A percentile compares a stretch with the other conserved stretches of the same genome.
Evolutionary conservation across 306 rosid genomes (phyloP).

Genomic region (Vigna unguiculata): DNA sequence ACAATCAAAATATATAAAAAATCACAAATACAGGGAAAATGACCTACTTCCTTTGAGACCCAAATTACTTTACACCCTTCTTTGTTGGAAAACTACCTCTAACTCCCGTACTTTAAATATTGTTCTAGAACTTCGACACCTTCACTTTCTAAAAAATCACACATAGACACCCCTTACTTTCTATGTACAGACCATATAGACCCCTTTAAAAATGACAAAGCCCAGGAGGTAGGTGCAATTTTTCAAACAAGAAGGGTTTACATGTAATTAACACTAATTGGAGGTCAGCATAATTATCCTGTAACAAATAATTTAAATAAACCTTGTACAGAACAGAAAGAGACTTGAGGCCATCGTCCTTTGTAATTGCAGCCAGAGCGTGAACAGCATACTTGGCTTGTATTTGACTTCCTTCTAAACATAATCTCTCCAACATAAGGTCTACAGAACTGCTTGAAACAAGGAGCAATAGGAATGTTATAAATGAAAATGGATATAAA

Average conservation of each 20-base stretch:
- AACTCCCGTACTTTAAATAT: neutral
- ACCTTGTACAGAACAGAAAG: constrained; percentile 99
- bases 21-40: constrained; percentile 23
- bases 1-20: constrained; percentile 40
- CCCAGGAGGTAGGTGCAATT: constrained; percentile 17
- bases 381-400: constrained; percentile 99
- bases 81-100: constrained; percentile 16
- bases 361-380: constrained; percentile 95
- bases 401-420: constrained; percentile 93
- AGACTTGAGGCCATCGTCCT: constrained; percentile 98
- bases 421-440: constrained; percentile 90
- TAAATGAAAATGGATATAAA: constrained; percentile 23
- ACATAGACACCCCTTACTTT: constrained; percentile 3
- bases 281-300: constrained; percentile 9
- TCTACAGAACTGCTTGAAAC: constrained; percentile 85
- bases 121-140: constrained; percentile 19
- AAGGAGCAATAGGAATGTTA: constrained; percentile 43
- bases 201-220: constrained; percentile 22
- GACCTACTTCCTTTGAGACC: constrained; percentile 4
- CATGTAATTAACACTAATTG: constrained; percentile 19
- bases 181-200: neutral
- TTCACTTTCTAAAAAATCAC: constrained; percentile 22
- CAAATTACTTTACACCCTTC: constrained; percentile 27
- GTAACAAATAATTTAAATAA: constrained; percentile 47
- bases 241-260: constrained; percentile 27